A percentile compares a stretch with the other conserved stretches of the same genome.
Conservation (phyloP, 805 yeast genomes). For the Brettanomyces anomalus region DNA sequence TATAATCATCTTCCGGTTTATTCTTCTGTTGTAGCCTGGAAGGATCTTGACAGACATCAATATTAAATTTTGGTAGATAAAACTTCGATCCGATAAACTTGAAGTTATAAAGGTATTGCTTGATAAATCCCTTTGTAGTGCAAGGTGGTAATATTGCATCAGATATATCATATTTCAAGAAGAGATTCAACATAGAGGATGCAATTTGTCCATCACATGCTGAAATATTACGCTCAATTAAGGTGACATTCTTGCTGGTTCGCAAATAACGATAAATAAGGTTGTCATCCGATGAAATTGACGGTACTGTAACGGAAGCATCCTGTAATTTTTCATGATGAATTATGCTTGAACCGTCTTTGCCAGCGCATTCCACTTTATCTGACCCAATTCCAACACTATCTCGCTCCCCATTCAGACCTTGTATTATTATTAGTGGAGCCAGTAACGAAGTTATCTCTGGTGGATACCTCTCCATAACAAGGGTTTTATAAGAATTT, state of each 20-base stretch:
- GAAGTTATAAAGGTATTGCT: constrained; percentile 18
- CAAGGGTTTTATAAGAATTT: not conserved
- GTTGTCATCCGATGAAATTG: not conserved
- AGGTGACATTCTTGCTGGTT: not conserved
- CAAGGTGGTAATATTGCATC: constrained; percentile 13
- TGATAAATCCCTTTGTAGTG: constrained; percentile 9
- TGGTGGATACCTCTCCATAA: constrained; percentile 32
- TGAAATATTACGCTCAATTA: not conserved
- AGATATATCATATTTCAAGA: constrained; percentile 21
- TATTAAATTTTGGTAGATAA: not conserved
- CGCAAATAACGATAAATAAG: not conserved
- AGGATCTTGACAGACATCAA: not conserved
- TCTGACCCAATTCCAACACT: too few species aligned
- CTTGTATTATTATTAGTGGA: constrained; percentile 35
- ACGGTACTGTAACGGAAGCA: not conserved
- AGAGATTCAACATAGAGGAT: constrained; percentile 8
- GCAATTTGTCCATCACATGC: not conserved
- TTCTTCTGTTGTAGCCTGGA: not conserved
- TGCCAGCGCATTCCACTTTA: too few species aligned
- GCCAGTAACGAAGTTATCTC: constrained; percentile 26
- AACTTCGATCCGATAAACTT: constrained; percentile 22
- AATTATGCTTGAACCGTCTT: too few species aligned
- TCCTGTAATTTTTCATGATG: not conserved
- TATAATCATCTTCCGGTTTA: not conserved
- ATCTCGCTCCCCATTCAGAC: too few species aligned